A percentile compares a stretch with the other conserved stretches of the same genome.
Conservation (phyloP, 257 asterid genomes). For the Salvia miltiorrhiza region DNA sequence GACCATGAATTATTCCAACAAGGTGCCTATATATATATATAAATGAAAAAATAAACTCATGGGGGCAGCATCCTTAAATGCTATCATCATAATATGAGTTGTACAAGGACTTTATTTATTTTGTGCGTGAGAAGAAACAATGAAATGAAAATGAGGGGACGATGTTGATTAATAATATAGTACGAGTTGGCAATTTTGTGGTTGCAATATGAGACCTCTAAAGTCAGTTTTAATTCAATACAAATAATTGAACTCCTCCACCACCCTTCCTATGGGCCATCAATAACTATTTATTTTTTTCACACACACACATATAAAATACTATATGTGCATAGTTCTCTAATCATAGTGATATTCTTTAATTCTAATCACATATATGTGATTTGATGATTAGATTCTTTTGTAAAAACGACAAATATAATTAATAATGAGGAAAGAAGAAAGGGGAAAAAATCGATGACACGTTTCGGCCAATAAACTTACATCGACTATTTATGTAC, state of each 20-base stretch:
- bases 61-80: slow-evolving; percentile 24
- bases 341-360: not conserved
- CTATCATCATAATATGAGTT: slow-evolving; percentile 15
- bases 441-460: not conserved
- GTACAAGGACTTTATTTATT: not conserved
- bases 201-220: not conserved
- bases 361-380: not conserved
- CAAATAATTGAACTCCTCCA: slow-evolving; percentile 22
- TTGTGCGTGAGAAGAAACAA: slow-evolving; percentile 17
- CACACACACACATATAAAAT: not conserved
- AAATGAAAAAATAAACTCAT: not conserved
- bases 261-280: not conserved
- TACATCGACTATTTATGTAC: not conserved
- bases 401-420: not conserved
- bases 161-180: slow-evolving; percentile 11
- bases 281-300: not conserved
- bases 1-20: too few relatives aligned
- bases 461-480: not conserved
- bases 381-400: not conserved
- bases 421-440: not conserved
- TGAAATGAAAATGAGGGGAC: slow-evolving; percentile 26
- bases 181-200: not conserved
- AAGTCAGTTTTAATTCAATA: not conserved
- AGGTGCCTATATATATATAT: not conserved
- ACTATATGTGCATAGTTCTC: too few relatives aligned